Evolutionary conservation across 768 basidiomycete species (phyloP).

Genomic region (Tricholomella constricta): DNA sequence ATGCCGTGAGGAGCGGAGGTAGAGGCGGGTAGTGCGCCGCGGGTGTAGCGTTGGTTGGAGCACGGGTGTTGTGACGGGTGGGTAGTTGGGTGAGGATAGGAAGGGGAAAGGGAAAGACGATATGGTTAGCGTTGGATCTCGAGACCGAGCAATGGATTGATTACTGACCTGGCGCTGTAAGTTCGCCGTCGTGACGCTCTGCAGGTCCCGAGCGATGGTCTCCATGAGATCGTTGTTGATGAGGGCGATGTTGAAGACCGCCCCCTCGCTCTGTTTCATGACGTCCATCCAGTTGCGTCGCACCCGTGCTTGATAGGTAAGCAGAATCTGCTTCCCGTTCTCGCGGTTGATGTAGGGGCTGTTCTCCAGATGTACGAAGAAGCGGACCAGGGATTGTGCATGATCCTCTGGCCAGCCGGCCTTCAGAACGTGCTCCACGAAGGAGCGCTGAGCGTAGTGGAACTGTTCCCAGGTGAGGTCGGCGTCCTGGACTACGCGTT

Average conservation of each 20-base stretch:
- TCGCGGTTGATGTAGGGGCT: not conserved
- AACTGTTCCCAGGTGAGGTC: conserved; percentile 9
- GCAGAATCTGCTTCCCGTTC: conserved; percentile 6
- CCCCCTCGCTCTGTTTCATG: no score
- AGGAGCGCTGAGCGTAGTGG: no score
- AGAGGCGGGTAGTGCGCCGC: no score
- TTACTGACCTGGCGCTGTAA: not conserved
- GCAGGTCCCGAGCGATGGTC: not conserved
- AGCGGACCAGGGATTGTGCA: no score
- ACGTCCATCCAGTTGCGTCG: no score
- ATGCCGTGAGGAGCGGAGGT: no score
- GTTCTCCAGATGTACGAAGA: conserved; percentile 1
- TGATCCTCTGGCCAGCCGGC: conserved; percentile 1
- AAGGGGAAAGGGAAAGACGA: not conserved
- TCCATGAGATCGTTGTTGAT: no score
- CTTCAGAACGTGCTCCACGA: not conserved
- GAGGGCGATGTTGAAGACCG: no score
- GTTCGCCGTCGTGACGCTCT: not conserved
- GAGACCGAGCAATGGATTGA: not conserved
- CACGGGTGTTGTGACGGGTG: no score
- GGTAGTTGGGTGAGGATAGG: not conserved
- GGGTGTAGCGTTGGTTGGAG: no score
- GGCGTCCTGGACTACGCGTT: no score
- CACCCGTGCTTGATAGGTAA: conserved; percentile 4
- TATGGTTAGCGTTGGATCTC: not conserved